phyloP scores from a whole-genome alignment of 305 asterid species.

The Fraxinus baroniana region DNA sequence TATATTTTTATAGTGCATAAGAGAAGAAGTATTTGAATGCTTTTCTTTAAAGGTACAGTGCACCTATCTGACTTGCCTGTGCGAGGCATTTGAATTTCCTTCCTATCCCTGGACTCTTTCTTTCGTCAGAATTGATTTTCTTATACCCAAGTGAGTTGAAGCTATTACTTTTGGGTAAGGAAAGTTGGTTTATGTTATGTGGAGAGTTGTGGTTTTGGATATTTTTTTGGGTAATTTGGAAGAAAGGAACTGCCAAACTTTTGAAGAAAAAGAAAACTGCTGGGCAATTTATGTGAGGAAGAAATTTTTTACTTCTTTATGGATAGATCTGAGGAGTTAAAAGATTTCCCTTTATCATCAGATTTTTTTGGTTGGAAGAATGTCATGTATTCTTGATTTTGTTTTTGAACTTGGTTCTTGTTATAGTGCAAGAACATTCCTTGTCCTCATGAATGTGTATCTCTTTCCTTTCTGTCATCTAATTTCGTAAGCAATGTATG shows the following conservation, averaged over 20 bases:
- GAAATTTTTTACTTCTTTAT: not conserved
- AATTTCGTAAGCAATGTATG: slow-evolving; percentile 19
- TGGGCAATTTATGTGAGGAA: not conserved
- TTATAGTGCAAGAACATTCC: not conserved
- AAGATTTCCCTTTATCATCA: not conserved
- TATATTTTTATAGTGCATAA: not conserved
- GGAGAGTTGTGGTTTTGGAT: not conserved
- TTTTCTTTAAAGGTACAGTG: not conserved
- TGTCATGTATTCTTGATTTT: not conserved
- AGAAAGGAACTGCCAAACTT: not conserved
- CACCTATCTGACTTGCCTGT: not conserved
- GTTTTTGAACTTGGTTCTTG: slow-evolving; percentile 7
- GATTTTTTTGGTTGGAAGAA: not conserved
- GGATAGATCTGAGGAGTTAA: not conserved
- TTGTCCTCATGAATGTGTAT: slow-evolving; percentile 1
- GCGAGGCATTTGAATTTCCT: not conserved
- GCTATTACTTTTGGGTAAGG: not conserved
- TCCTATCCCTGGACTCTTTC: not conserved
- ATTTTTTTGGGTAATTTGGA: not conserved
- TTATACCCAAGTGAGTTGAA: not conserved
- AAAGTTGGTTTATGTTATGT: not conserved
- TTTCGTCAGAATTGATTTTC: not conserved
- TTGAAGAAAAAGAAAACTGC: not conserved
- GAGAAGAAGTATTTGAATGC: not conserved
- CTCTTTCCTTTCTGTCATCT: slow-evolving; percentile 23